Evolutionary conservation across 805 yeast genomes (phyloP).

Genomic region (Schizosaccharomyces cryophilus): DNA sequence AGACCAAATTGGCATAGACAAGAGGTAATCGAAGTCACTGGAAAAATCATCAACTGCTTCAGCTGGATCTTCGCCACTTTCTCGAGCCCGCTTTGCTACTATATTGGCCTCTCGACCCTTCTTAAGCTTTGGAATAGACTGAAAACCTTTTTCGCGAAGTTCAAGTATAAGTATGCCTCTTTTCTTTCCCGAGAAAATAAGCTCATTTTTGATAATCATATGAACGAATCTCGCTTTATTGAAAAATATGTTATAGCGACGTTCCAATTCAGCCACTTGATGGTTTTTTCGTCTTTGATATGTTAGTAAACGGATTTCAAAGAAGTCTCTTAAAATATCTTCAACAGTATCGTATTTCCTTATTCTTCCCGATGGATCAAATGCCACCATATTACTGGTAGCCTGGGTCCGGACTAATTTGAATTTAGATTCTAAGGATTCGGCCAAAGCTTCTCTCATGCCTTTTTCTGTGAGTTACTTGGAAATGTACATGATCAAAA

Average conservation of each 20-base stretch:
- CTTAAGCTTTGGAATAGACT: conserved; percentile 14
- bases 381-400: conserved; percentile 80
- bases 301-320: conserved; percentile 60
- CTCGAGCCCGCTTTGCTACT: conserved; percentile 16
- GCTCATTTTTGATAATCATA: conserved; percentile 54
- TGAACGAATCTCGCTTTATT: conserved; percentile 81
- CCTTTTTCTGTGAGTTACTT: conserved; percentile 51
- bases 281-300: conserved; percentile 79
- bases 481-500: conserved; percentile 41
- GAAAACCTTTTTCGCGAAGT: conserved; percentile 41
- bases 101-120: conserved; percentile 23
- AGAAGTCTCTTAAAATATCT: conserved; percentile 66
- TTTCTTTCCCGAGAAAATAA: conserved; percentile 52
- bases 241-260: conserved; percentile 47
- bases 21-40: conserved; percentile 58
- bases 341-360: conserved; percentile 52
- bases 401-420: conserved; percentile 45
- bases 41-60: conserved; percentile 15
- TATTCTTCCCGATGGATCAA: conserved; percentile 71
- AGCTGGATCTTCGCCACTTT: conserved; percentile 19
- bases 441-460: conserved; percentile 49
- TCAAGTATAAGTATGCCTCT: conserved; percentile 40
- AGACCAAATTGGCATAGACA: conserved; percentile 87
- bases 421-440: conserved; percentile 68
- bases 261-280: conserved; percentile 40